Evolutionary conservation across 1,284 basidiomycete genomes (phyloP).

Genomic region (Rhodotorula sp.): DNA sequence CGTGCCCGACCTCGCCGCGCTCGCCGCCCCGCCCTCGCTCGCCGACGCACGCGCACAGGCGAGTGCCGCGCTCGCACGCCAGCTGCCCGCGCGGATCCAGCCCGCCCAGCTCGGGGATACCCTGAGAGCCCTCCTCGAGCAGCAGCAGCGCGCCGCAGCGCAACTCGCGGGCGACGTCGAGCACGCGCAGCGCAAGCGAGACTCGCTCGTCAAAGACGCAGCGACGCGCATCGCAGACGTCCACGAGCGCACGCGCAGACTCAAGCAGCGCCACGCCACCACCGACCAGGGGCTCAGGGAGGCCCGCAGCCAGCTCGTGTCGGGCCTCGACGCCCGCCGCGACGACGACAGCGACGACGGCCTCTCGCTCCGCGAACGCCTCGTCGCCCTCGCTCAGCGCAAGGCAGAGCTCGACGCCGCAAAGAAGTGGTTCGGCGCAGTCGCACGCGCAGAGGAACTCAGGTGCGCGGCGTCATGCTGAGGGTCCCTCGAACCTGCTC

Average conservation of each 20-base stretch:
- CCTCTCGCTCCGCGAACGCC: conserved; percentile 71
- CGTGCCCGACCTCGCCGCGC: background rate
- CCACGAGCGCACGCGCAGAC: background rate
- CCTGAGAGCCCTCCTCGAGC: conserved; percentile 9
- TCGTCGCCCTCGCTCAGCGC: conserved; percentile 70
- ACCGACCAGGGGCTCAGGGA: background rate
- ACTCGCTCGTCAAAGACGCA: conserved; percentile 3
- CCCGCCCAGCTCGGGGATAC: conserved; percentile 10
- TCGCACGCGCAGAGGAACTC: conserved; percentile 68
- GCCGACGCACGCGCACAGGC: conserved; percentile 5
- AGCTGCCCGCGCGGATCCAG: conserved; percentile 11
- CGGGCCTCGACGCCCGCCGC: conserved; percentile 7
- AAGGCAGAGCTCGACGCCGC: conserved; percentile 73
- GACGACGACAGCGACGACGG: background rate
- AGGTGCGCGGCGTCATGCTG: conserved; percentile 60
- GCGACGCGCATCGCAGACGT: background rate
- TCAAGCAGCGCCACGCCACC: background rate
- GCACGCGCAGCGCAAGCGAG: background rate
- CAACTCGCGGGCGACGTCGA: background rate
- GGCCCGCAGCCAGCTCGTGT: conserved; percentile 6
- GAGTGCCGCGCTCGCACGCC: background rate
- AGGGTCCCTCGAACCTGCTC: background rate
- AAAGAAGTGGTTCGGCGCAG: conserved; percentile 70
- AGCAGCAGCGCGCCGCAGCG: background rate
- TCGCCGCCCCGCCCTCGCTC: conserved; percentile 13